Base-by-base conservation (phyloP, 495 filamentous ascomycete species). In the Podospora pseudopauciseta region DNA sequence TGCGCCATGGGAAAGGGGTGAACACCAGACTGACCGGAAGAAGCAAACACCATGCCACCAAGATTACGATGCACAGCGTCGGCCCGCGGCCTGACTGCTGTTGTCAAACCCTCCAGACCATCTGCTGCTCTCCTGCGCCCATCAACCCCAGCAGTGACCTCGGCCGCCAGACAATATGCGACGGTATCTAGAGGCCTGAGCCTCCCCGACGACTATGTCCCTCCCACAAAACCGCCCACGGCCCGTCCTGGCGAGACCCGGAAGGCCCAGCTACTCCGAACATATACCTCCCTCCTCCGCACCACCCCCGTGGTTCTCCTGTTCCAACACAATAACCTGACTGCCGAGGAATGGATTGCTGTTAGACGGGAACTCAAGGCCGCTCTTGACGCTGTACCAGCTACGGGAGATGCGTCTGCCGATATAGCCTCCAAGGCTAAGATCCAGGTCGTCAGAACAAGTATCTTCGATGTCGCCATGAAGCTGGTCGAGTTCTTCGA, bases 261-360 rank as follows among this genome's bases (percentile, higher is more conserved):
- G 70, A 96, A 97, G 82, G 89, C 94, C n/a, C 94, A 98, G 78
- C 89, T 99, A 58, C 90, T 96, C 71, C 89, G 95, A 61, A 87
- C 91, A 78, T 99, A 99, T 82, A 94, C 94, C 67, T 96, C 96
- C 7, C 84, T 97, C 68, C 87, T 99, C 68, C 92, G 91, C 57
- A 93, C 93, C 53, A 89, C 91, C 19, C 93, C 95, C 59, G 80
- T 98, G 27, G 89, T 97, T 74, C 86, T 99, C 67, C 82, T 98
- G 73, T 94, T 99, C 85, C 94, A 98, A 80, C 95, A 98, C 85
- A 97, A 94, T 85, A 98, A 97, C 78, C 82, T 99, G 63, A 91
- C 89, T 64, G 88, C 93, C 4, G 82, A 84, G 55, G 95, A 99
- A 86, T 97, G 93, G 94, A 84, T 88, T 32, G 88, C 89, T 15